Evolutionary conservation across 768 basidiomycete species (phyloP).

Genomic region (Boletus reticulatus): DNA sequence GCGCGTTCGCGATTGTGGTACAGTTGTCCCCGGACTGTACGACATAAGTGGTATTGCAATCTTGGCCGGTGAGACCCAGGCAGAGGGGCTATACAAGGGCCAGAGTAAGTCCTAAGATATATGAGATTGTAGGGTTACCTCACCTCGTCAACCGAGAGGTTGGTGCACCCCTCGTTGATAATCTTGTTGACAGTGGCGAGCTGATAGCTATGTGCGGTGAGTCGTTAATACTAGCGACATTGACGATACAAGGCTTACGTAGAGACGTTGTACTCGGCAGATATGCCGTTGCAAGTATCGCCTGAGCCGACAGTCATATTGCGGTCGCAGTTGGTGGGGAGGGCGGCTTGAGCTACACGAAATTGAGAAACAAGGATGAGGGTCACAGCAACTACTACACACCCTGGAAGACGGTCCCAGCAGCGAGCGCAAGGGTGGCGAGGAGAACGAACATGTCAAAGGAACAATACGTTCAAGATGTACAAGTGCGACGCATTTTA

Average conservation of each 20-base stretch:
- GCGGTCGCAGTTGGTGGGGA: conserved; percentile 53
- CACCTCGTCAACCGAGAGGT: conserved; percentile 52
- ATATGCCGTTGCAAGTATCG: conserved; percentile 66
- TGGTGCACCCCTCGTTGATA: conserved; percentile 53
- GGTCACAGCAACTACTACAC: neutral
- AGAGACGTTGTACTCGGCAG: conserved; percentile 55
- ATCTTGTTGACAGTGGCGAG: conserved; percentile 49
- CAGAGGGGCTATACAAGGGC: conserved; percentile 41
- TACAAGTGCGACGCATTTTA: too few relatives aligned
- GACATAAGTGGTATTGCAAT: conserved; percentile 53
- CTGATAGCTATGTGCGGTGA: conserved; percentile 44
- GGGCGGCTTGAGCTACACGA: conserved; percentile 43
- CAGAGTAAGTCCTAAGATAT: neutral
- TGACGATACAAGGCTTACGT: conserved; percentile 42
- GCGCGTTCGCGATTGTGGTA: conserved; percentile 35
- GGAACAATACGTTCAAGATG: too few relatives aligned
- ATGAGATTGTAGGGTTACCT: neutral
- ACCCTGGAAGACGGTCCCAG: conserved; percentile 14
- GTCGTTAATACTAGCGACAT: neutral
- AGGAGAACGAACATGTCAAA: conserved; percentile 19
- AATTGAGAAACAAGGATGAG: neutral
- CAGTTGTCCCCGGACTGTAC: conserved; percentile 52
- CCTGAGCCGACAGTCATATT: conserved; percentile 53
- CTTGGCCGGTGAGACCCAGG: conserved; percentile 51
- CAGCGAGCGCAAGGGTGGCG: conserved; percentile 15